These are phyloP conservation scores for Cyclostephanos invisitatus DNA, from an alignment of 108 stramenopile genomes.

Conservation along the genomic window DNA sequence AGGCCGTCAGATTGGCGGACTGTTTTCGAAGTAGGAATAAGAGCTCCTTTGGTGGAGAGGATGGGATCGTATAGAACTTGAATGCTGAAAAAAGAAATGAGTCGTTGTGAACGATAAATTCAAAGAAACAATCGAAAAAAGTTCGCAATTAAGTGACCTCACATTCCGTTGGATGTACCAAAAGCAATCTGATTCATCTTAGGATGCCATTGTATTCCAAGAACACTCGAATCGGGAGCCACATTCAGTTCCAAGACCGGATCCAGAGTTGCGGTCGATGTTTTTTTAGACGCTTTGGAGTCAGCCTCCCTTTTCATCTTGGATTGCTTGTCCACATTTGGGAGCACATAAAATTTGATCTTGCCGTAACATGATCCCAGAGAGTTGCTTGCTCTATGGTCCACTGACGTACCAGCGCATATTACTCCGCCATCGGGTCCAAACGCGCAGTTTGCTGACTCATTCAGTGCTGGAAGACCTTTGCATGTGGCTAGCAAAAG, in stretches of 20 bases:
- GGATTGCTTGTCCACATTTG: slow-evolving; percentile 18
- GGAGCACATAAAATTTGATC: slow-evolving; percentile 48
- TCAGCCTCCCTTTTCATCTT: slow-evolving; percentile 20
- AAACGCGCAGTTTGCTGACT: slow-evolving; percentile 62
- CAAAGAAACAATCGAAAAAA: background rate
- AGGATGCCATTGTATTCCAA: slow-evolving; percentile 74
- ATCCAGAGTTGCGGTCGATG: slow-evolving; percentile 19
- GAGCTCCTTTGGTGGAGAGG: slow-evolving; percentile 70
- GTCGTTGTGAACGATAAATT: background rate
- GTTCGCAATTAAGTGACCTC: slow-evolving; percentile 1
- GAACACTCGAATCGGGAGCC: slow-evolving; percentile 40
- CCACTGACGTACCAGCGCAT: slow-evolving; percentile 61
- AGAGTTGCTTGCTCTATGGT: slow-evolving; percentile 29
- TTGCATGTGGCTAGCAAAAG: slow-evolving; percentile 48
- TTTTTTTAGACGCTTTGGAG: slow-evolving; percentile 18
- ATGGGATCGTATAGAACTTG: slow-evolving; percentile 61
- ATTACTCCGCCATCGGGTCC: slow-evolving; percentile 69
- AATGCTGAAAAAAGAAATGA: slow-evolving; percentile 29
- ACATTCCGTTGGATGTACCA: slow-evolving; percentile 61
- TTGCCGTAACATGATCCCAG: slow-evolving; percentile 30
- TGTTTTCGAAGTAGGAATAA: slow-evolving; percentile 53
- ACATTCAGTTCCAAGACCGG: slow-evolving; percentile 42
- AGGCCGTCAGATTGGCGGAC: slow-evolving; percentile 63
- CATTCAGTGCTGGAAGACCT: slow-evolving; percentile 49
- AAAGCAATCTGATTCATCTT: slow-evolving; percentile 85